Conservation (phyloP, 176 grass and related monocot genomes). For the Thalia dealbata region DNA sequence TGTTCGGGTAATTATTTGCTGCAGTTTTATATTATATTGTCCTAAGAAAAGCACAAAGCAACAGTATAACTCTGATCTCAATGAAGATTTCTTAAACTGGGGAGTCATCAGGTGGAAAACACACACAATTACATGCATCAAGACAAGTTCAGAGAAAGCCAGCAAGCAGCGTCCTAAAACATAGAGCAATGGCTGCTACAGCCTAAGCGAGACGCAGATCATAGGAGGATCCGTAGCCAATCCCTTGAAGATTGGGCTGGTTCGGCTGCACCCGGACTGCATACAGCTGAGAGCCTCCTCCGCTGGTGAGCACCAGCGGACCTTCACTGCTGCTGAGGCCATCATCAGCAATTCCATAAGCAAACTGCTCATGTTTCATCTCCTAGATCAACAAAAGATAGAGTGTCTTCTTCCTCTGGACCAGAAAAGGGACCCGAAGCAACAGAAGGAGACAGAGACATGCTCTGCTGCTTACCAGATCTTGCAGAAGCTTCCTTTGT, state of each 20-base stretch:
- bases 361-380: slow-evolving; percentile 1
- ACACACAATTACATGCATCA: too few species aligned
- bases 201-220: background rate
- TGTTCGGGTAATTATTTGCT: too few species aligned
- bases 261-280: background rate
- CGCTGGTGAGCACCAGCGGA: background rate
- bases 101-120: too few species aligned
- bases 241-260: slow-evolving; percentile 4
- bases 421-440: background rate
- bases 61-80: too few species aligned
- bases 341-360: background rate
- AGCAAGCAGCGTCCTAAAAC: too few species aligned
- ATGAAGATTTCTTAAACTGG: too few species aligned
- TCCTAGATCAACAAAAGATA: background rate
- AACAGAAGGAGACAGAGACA: background rate
- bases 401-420: too few species aligned
- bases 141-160: too few species aligned
- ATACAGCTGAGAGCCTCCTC: background rate
- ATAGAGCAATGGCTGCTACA: too few species aligned
- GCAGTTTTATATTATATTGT: too few species aligned
- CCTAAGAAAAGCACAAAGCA: too few species aligned
- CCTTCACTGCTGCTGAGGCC: background rate
- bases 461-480: background rate
- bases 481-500: slow-evolving; percentile 4
- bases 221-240: background rate